Conservation (phyloP, 768 basidiomycete species). For the Rickenella mellea region DNA sequence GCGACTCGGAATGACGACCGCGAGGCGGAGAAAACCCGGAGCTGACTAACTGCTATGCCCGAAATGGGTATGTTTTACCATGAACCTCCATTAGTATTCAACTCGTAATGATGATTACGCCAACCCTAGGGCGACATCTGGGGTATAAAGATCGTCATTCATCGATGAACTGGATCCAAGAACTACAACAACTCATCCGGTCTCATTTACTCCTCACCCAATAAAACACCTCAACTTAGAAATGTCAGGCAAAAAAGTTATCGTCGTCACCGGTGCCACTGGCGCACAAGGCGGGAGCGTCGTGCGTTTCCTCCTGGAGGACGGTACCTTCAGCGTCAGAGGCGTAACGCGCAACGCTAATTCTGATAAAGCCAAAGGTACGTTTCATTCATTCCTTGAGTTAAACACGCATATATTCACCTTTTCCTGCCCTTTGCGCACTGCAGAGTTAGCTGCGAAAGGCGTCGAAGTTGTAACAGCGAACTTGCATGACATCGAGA, state of each 20-base stretch:
- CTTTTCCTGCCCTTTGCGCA: background rate
- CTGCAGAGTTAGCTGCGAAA: background rate
- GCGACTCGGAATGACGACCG: too few species aligned
- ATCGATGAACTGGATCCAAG: too few species aligned
- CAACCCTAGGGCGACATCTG: too few species aligned
- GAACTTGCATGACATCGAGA: constrained; percentile 6
- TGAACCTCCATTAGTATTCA: too few species aligned
- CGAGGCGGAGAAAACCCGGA: too few species aligned
- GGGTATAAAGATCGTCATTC: too few species aligned
- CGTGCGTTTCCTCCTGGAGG: constrained; percentile 9
- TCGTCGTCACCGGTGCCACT: constrained; percentile 14
- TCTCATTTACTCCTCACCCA: too few species aligned
- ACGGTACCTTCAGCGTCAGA: constrained; percentile 11
- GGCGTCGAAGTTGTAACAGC: constrained; percentile 10
- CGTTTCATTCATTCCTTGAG: background rate
- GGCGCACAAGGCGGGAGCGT: constrained; percentile 14
- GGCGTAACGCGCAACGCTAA: constrained; percentile 12
- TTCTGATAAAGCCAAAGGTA: constrained; percentile 8
- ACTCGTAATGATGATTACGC: too few species aligned
- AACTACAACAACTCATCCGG: too few species aligned
- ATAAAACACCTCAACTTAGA: background rate
- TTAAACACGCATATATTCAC: background rate
- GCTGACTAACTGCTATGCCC: too few species aligned
- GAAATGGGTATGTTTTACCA: too few species aligned
- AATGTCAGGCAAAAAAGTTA: constrained; percentile 8